A percentile compares a stretch with the other conserved stretches of the same genome.
These are phyloP conservation scores for Saccharomycopsis malanga DNA, from an alignment of 805 yeast genomes.

Conservation along the genomic window DNA sequence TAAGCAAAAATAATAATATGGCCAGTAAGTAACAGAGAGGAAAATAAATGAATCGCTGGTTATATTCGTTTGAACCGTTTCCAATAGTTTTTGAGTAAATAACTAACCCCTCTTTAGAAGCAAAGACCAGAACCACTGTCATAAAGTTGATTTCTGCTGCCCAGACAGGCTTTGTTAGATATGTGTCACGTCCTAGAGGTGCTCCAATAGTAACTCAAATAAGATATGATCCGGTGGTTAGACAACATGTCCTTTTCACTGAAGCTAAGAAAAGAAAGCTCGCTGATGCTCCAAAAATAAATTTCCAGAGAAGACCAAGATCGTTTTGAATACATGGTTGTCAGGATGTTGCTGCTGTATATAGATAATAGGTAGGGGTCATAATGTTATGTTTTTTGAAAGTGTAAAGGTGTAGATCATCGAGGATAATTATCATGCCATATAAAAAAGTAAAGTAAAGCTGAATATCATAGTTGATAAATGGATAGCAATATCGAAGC, in stretches of 20 bases:
- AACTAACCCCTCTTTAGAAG: constrained; percentile 11
- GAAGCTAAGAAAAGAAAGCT: constrained; percentile 85
- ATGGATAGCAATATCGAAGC: too few species aligned
- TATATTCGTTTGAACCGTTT: too few species aligned
- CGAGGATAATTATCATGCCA: not conserved
- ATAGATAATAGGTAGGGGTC: too few species aligned
- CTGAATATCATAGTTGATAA: too few species aligned
- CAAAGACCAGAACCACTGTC: constrained; percentile 69
- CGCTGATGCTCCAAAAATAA: constrained; percentile 43
- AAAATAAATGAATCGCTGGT: too few species aligned
- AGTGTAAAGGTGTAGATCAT: not conserved
- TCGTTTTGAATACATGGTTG: not conserved
- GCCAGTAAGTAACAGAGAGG: too few species aligned
- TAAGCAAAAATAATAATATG: too few species aligned
- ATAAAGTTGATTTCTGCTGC: constrained; percentile 86
- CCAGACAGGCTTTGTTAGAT: constrained; percentile 79
- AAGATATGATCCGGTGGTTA: constrained; percentile 77
- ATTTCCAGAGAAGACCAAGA: constrained; percentile 34
- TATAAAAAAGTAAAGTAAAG: too few species aligned
- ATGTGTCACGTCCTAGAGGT: constrained; percentile 74
- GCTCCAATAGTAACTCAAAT: constrained; percentile 74
- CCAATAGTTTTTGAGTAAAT: too few species aligned
- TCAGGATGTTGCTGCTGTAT: not conserved
- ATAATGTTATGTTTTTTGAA: not conserved
- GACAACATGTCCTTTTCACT: constrained; percentile 84